A percentile compares a stretch with the other conserved stretches of the same genome.
Evolutionary conservation across 176 grass and related monocot species (phyloP).

Genomic region (Lolium perenne): DNA sequence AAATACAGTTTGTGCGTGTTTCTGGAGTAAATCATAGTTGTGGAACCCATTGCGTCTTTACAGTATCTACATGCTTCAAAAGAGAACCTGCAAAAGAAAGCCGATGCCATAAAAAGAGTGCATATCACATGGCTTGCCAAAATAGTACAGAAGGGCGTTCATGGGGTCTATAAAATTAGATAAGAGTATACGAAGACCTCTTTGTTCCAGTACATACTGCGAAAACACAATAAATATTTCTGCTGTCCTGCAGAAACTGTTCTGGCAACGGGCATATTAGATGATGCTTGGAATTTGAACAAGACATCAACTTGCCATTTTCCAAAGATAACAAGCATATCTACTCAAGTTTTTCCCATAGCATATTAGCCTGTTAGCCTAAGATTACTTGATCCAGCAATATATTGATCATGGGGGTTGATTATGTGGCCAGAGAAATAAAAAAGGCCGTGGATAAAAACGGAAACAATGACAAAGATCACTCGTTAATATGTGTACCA

Average conservation of each 20-base stretch:
- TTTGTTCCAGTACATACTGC: constrained; percentile 66
- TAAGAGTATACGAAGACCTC: too few relatives aligned
- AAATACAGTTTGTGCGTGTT: background rate
- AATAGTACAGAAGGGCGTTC: background rate
- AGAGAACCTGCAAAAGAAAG: background rate
- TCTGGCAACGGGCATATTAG: background rate
- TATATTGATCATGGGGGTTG: background rate
- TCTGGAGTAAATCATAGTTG: background rate
- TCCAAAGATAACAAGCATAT: background rate
- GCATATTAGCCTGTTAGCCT: background rate
- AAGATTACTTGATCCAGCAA: background rate
- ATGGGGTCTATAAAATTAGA: background rate
- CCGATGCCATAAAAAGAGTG: background rate
- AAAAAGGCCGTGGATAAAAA: background rate
- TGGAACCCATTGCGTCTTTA: background rate
- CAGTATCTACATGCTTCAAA: background rate
- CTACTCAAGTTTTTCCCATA: background rate
- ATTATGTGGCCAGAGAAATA: background rate
- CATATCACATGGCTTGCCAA: background rate
- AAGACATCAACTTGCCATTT: constrained; percentile 1
- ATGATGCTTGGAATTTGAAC: constrained; percentile 19
- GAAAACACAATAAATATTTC: constrained; percentile 68
- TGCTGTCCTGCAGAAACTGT: constrained; percentile 59
- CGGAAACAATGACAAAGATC: background rate
- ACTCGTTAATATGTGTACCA: background rate